Base-by-base conservation (phyloP, 352 stramenopile species). In the Pythium aquatile region DNA sequence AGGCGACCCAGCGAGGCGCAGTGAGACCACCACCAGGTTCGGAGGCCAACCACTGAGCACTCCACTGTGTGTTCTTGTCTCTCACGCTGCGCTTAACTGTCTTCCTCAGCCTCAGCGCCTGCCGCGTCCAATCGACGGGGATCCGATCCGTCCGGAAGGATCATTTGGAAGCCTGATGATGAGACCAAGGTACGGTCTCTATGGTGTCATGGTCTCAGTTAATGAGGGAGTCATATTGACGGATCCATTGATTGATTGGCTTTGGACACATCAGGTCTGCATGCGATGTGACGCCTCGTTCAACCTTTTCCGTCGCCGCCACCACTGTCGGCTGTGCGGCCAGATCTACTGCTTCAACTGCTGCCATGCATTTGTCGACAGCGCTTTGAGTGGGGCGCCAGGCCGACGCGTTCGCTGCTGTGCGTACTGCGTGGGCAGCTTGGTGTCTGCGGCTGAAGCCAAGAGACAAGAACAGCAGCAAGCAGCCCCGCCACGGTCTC, bases 291-390 rank as follows among this genome's bases (percentile, higher is more conserved):
- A 77, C 29, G 73, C 76, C 8, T 67, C 82, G 24, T 96, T 96
- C 69, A 87, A 83, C n/a, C 69, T 96, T 37, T 96, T 94, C 40
- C 77, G 82, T 8, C 78, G 87, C 14, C 80, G 87, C n/a, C 87
- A 96, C 57, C 87, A 96, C 70, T 96, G 87, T 60, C 83, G 87
- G n/a, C 68, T 93, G 1, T 96, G 87, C 33, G 87, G 87, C 4
- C 81, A 90, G 69, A 94, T 96, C 58, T 96, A 93, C 44, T 96
- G 87, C 57, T 80, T 91, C 64, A 77, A 89, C 40, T 96, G 87
- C 74, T 94, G 87, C 61, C 82, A 81, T 55, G 73, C 86, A 30
- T 92, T 93, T 37, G 77, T 94, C 24, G 72, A 92, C n/a, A 79
- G 82, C 40, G 60, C 63, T 14, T 57, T 71, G 28, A 77, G 93